These are phyloP conservation scores for Clarireedia homoeocarpa DNA, from an alignment of 2,329 filamentous ascomycete genomes.

Conservation along the genomic window DNA sequence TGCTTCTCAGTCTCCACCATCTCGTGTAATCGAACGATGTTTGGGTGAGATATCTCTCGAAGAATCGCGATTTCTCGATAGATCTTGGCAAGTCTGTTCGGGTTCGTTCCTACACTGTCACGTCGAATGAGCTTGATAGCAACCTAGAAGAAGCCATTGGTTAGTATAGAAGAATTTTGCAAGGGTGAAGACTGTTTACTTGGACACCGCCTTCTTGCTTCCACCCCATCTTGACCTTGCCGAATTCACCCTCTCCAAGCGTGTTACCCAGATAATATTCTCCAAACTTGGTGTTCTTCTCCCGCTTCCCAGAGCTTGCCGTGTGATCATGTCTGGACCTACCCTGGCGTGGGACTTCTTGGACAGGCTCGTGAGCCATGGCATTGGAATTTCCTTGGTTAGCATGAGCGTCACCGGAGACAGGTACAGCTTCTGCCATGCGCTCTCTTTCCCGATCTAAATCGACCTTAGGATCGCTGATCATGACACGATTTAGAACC, in stretches of 20 bases:
- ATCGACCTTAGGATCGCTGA: slow-evolving; percentile 69
- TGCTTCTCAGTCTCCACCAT: slow-evolving; percentile 98
- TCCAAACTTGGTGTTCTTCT: slow-evolving; percentile 84
- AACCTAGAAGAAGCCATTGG: slow-evolving; percentile 46
- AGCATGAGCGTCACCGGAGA: slow-evolving; percentile 34
- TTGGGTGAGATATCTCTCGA: slow-evolving; percentile 80
- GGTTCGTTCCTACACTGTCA: slow-evolving; percentile 81
- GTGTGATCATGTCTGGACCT: slow-evolving; percentile 53
- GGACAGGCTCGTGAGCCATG: slow-evolving; percentile 41
- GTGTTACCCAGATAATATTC: slow-evolving; percentile 95
- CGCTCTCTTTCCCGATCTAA: slow-evolving; percentile 64
- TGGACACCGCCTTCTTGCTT: slow-evolving; percentile 89
- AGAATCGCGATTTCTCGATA: slow-evolving; percentile 94
- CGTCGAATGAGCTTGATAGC: slow-evolving; percentile 97
- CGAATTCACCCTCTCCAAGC: slow-evolving; percentile 95
- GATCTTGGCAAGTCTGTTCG: slow-evolving; percentile 87
- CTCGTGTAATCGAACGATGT: slow-evolving; percentile 93
- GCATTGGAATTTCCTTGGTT: slow-evolving; percentile 40
- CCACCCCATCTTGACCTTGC: slow-evolving; percentile 98
- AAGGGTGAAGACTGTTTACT: slow-evolving; percentile 35
- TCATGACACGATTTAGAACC: slow-evolving; percentile 67
- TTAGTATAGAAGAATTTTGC: background rate
- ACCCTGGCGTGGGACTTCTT: slow-evolving; percentile 33
- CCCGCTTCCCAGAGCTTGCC: slow-evolving; percentile 34
- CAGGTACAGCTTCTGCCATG: slow-evolving; percentile 50